A percentile compares a stretch with the other conserved stretches of the same genome.
These are phyloP conservation scores for Emericellopsis atlantica DNA, from an alignment of 2,329 filamentous ascomycete species.

Conservation along the genomic window DNA sequence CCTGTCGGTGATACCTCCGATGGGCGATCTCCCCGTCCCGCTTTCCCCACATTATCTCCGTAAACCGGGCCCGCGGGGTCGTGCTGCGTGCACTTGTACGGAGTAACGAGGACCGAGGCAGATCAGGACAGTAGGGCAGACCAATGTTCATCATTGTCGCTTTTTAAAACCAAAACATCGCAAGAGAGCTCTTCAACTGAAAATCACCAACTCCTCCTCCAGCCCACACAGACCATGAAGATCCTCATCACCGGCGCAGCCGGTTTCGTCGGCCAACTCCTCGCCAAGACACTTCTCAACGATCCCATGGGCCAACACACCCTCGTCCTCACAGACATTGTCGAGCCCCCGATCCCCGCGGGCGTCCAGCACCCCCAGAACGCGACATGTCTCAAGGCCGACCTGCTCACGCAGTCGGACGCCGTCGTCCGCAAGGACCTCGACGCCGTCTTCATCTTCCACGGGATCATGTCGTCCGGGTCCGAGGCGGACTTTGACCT, in stretches of 20 bases:
- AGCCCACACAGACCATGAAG: conserved; percentile 4
- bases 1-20: too few relatives aligned
- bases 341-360: conserved; percentile 33
- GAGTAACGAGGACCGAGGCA: too few relatives aligned
- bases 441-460: conserved; percentile 40
- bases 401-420: conserved; percentile 8
- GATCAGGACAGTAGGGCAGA: too few relatives aligned
- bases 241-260: conserved; percentile 52
- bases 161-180: too few relatives aligned
- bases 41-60: too few relatives aligned
- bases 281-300: conserved; percentile 41
- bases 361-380: conserved; percentile 13
- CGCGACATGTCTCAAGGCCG: conserved; percentile 11
- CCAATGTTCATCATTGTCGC: too few relatives aligned
- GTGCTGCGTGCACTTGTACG: too few relatives aligned
- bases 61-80: too few relatives aligned
- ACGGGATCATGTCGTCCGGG: conserved; percentile 52
- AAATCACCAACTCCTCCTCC: not conserved
- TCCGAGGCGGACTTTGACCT: conserved; percentile 43
- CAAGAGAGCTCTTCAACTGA: not conserved
- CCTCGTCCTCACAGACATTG: conserved; percentile 44
- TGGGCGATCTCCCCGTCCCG: too few relatives aligned
- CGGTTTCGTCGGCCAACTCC: conserved; percentile 52
- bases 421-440: conserved; percentile 12
- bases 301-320: conserved; percentile 17